A percentile compares a stretch with the other conserved stretches of the same genome.
Conservation (phyloP, 2,329 filamentous ascomycete genomes). For the Hawksworthiomyces lignivorus region DNA sequence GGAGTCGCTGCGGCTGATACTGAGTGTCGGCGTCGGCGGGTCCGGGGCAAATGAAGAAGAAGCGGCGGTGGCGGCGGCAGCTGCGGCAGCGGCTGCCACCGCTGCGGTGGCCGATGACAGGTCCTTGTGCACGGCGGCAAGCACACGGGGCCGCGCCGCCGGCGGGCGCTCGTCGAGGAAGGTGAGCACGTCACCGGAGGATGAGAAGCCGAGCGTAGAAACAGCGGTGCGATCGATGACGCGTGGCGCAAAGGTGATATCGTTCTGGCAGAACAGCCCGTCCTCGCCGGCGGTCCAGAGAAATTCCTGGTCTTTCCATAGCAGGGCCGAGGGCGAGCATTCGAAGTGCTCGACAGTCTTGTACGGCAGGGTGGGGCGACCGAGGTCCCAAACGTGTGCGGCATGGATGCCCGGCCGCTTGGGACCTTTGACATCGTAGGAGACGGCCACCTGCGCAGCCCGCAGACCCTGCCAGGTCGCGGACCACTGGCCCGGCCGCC, state of each 20-base stretch:
- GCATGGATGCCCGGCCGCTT: constrained; percentile 48
- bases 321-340: constrained; percentile 45
- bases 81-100: background rate
- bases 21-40: constrained; percentile 41
- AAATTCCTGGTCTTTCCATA: constrained; percentile 59
- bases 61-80: background rate
- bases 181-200: constrained; percentile 52
- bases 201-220: constrained; percentile 53
- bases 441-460: constrained; percentile 54
- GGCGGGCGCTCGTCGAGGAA: constrained; percentile 52
- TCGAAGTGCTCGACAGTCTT: constrained; percentile 57
- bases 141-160: constrained; percentile 34
- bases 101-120: constrained; percentile 16
- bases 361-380: constrained; percentile 57
- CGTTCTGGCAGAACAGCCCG: constrained; percentile 55
- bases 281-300: constrained; percentile 60
- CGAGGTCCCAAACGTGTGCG: constrained; percentile 63
- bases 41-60: constrained; percentile 39
- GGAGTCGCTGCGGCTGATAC: constrained; percentile 54
- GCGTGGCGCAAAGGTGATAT: constrained; percentile 56
- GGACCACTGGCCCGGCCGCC: constrained; percentile 60
- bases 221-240: constrained; percentile 55
- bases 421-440: constrained; percentile 50
- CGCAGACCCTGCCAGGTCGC: constrained; percentile 47
- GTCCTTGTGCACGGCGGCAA: constrained; percentile 16